Base-by-base conservation (phyloP, 805 yeast species). In the Ogataea thermomethanolica region DNA sequence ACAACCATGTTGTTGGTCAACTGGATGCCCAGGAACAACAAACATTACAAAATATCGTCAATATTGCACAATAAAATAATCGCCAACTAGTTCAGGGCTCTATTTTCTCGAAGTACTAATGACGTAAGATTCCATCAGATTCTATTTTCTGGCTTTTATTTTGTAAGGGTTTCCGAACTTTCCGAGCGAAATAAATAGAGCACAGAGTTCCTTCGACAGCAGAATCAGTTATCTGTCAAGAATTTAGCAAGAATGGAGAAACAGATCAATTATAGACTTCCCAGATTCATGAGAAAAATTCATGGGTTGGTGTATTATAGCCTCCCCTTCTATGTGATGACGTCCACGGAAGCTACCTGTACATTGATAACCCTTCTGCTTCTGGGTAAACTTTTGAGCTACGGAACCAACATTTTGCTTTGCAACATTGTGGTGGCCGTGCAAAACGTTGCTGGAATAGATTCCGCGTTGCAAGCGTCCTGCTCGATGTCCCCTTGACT, bases 21-120 rank as follows among this genome's bases (percentile, higher is more conserved):
- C 48, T 62, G 21, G 37, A 48, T 9, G 39, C 49, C 3, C 46
- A 42, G 8, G 62, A 62, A 21, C 59, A 53, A 41, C 49, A 50
- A 7, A 43, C 48, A 8, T 33, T 60, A 21, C 31, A 41, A n/a
- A 43, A 34, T 14, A 47, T 48, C 15, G 37, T 43, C 25, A 35
- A 33, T 13, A 33, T 45, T 29, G 42, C 46, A 25, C 37, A 35
- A 28, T 34, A 42, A 28, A 35, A 7, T 11, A 34, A 17, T 17
- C 20, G 20, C 20, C 20, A 17, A 17, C 5, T 17, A 17, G 5
- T 17, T 17, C 20, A 17, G 20, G 20, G 20, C 20, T 17, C 20
- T 17, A 17, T 17, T 17, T 17, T 17, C 20, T 9, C 13, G 17
- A n/a, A 30, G 39, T 27, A 22, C 30, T 30, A 28, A 30, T 29